Percentiles rank a stretch among this genome's conserved stretches.
These are phyloP conservation scores for Eutrema salsugineum DNA, from an alignment of 441 rosid genomes.

Conservation along the genomic window DNA sequence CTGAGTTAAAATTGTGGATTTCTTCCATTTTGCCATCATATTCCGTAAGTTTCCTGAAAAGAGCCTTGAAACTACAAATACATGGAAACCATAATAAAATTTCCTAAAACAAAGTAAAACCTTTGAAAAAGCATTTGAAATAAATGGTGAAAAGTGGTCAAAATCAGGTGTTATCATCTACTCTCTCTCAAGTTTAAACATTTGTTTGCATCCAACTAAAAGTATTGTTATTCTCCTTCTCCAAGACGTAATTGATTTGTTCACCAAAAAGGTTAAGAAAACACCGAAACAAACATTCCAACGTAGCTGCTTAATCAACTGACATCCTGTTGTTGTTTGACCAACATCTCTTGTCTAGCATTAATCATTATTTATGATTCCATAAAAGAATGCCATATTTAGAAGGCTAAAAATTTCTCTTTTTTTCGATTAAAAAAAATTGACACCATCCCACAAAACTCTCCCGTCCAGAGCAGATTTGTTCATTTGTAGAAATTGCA, in stretches of 20 bases:
- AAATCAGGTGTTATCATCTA: too few relatives aligned
- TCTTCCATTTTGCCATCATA: too few relatives aligned
- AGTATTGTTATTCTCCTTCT: too few relatives aligned
- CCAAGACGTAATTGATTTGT: too few relatives aligned
- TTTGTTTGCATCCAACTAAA: neutral
- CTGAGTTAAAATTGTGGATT: too few relatives aligned
- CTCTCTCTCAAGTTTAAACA: neutral
- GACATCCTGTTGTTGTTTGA: neutral
- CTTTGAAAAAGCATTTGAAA: too few relatives aligned
- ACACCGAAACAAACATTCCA: neutral
- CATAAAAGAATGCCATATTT: neutral
- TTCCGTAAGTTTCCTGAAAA: too few relatives aligned
- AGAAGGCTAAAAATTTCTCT: neutral
- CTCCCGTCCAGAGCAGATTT: conserved; percentile 57
- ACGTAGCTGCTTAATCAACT: neutral
- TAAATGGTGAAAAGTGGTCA: too few relatives aligned
- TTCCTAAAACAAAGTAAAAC: too few relatives aligned
- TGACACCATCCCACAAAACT: conserved; percentile 41
- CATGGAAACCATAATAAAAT: too few relatives aligned
- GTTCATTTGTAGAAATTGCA: conserved; percentile 7
- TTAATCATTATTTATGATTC: neutral
- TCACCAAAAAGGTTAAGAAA: neutral
- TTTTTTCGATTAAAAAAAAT: neutral
- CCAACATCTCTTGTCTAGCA: neutral
- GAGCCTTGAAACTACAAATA: too few relatives aligned